Evolutionary conservation across 116 monocot genomes (phyloP), one percentile per base, ranked within the genome.

Genomic region (Thalassia testudinum): DNA sequence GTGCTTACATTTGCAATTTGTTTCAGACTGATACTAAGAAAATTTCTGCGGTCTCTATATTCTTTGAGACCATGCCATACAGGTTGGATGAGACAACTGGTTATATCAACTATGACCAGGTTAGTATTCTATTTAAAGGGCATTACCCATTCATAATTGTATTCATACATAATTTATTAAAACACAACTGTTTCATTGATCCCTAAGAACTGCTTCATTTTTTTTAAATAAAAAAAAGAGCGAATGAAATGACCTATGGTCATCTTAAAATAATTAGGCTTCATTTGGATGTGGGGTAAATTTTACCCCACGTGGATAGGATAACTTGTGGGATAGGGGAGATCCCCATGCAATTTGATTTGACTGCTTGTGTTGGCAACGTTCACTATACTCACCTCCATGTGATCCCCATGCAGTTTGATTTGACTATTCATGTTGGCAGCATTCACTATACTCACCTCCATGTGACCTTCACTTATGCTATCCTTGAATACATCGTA

Each of bases 21-120:
- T 56, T 77, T 66, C 90, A 99, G 97, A 99, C 97, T 58, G 97
- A 90, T 63, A 90, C 90, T 17, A 99, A 99, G 78, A 99, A 99
- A 75, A 99, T 99, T 47, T 99, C 90, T 66, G 99, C 90, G 19
- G 86, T 86, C 26, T 99, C 99, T 21, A 86, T 99, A 53, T 99
- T 86, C 70, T 99, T 99, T 64, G 99, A 90, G 68, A 99, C 90
- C 42, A 90, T 99, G 99, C 99, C 99, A 56, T 99, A 90, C 68
- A 75, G 90, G 54, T 63, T 99, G 69, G 56, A 90, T 60, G 90
- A 90, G 75, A 72, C 68, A 56, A 99, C 99, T 27, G 99, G 99
- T 25, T 99, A 86, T 68, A 99, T 99, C 63, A 86, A 99, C 66
- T 99, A 99, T 67, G 90, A 99, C 42, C 90, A 99, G 86, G 90